Conservation (phyloP, 2,329 filamentous ascomycete genomes). For the Trichoderma polysporum region DNA sequence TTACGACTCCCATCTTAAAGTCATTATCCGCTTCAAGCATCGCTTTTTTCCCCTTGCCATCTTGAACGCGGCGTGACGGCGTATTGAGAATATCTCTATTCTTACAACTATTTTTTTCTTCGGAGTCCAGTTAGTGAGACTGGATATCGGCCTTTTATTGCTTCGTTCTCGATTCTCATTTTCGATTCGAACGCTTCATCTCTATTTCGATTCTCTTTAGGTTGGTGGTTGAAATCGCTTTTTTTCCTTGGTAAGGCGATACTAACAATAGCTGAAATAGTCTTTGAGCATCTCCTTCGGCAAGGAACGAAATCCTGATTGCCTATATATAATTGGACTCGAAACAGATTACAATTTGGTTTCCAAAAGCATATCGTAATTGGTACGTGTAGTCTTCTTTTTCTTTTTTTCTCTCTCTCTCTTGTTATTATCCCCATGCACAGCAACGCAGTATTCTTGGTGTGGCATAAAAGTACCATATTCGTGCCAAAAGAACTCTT, state of each 20-base stretch:
- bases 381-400: neutral
- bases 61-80: constrained; percentile 41
- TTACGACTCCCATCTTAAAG: constrained; percentile 31
- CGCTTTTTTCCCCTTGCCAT: constrained; percentile 31
- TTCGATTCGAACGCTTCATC: constrained; percentile 30
- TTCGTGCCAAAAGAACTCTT: neutral
- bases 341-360: constrained; percentile 13
- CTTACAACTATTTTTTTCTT: constrained; percentile 34
- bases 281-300: constrained; percentile 11
- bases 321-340: constrained; percentile 9
- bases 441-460: neutral
- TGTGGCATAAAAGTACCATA: neutral
- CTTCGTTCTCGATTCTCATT: constrained; percentile 35
- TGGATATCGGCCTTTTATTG: constrained; percentile 37
- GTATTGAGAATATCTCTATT: constrained; percentile 40
- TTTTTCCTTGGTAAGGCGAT: neutral
- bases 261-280: neutral
- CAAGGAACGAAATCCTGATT: constrained; percentile 1
- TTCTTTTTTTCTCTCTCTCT: too few relatives aligned
- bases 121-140: constrained; percentile 39
- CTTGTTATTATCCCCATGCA: neutral
- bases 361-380: constrained; percentile 3
- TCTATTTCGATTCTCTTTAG: constrained; percentile 14
- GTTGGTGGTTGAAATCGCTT: neutral
- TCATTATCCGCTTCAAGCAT: constrained; percentile 22